These are phyloP conservation scores for Pyrus bretschneideri DNA, from an alignment of 306 rosid genomes.

Conservation along the genomic window DNA sequence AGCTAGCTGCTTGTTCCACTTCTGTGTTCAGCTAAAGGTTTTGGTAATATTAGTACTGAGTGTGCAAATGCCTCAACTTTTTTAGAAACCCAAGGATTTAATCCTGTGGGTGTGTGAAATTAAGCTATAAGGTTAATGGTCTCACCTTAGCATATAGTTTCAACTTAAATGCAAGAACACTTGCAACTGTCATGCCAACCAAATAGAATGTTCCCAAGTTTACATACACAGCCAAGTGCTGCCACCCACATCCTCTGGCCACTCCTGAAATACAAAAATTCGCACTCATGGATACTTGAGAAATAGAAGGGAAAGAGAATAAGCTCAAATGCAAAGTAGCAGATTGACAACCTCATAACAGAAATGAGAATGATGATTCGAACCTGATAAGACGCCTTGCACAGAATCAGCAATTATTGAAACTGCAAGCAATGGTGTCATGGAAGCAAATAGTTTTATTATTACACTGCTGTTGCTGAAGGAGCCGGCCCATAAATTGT, in stretches of 20 bases:
- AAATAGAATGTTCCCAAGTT: conserved; percentile 62
- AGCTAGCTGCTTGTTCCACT: not conserved
- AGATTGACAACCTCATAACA: not conserved
- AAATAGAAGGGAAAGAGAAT: not conserved
- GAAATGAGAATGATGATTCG: not conserved
- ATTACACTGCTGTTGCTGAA: conserved; percentile 48
- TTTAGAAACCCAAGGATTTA: not conserved
- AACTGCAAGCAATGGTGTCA: conserved; percentile 53
- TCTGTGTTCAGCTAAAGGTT: not conserved
- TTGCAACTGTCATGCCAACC: conserved; percentile 59
- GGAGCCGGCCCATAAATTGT: conserved; percentile 50
- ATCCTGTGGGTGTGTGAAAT: not conserved
- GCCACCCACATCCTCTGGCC: conserved; percentile 85
- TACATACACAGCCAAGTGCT: conserved; percentile 52
- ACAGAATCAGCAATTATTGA: conserved; percentile 56
- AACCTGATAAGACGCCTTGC: conserved; percentile 91
- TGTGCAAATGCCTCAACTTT: not conserved
- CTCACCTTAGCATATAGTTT: conserved; percentile 53
- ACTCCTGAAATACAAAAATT: conserved; percentile 45
- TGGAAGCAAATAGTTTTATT: conserved; percentile 50
- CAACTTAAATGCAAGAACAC: conserved; percentile 51
- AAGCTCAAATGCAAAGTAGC: not conserved
- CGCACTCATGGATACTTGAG: not conserved
- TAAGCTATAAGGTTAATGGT: not conserved
- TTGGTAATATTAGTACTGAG: not conserved